Percentiles rank a stretch among this genome's conserved stretches.
Conservation (phyloP, 305 asterid species). For the Ajuga reptans region DNA sequence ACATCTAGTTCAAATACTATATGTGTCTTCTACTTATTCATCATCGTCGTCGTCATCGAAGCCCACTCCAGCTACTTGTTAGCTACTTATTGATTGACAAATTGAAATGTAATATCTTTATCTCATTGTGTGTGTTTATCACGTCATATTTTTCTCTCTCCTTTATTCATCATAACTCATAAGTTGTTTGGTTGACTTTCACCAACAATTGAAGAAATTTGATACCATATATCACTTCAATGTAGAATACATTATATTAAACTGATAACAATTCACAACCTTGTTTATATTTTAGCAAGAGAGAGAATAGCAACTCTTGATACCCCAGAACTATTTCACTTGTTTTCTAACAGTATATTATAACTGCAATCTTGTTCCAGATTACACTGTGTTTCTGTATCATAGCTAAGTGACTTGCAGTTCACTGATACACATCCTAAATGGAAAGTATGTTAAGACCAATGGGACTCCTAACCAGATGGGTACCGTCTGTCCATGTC, state of each 20-base stretch:
- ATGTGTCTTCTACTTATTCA: neutral
- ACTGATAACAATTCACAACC: neutral
- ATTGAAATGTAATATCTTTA: neutral
- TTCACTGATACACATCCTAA: conserved; percentile 18
- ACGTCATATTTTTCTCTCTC: neutral
- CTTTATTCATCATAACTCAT: neutral
- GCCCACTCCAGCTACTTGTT: neutral
- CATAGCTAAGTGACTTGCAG: conserved; percentile 7
- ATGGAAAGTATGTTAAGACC: conserved; percentile 32
- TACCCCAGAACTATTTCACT: neutral
- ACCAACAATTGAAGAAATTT: neutral
- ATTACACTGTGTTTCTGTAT: neutral
- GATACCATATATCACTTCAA: neutral
- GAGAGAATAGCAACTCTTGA: neutral
- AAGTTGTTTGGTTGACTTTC: neutral
- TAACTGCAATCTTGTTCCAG: neutral
- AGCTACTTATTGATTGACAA: neutral
- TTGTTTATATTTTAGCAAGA: neutral
- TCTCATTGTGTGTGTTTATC: neutral
- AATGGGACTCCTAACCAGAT: conserved; percentile 47
- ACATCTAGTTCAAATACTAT: neutral
- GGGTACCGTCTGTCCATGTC: conserved; percentile 49
- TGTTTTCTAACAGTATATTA: neutral
- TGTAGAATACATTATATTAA: neutral
- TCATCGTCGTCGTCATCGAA: neutral